A percentile compares a stretch with the other conserved stretches of the same genome.
These are phyloP conservation scores for Fomitiporia mediterranea DNA, from an alignment of 1,284 basidiomycete genomes.

Conservation along the genomic window DNA sequence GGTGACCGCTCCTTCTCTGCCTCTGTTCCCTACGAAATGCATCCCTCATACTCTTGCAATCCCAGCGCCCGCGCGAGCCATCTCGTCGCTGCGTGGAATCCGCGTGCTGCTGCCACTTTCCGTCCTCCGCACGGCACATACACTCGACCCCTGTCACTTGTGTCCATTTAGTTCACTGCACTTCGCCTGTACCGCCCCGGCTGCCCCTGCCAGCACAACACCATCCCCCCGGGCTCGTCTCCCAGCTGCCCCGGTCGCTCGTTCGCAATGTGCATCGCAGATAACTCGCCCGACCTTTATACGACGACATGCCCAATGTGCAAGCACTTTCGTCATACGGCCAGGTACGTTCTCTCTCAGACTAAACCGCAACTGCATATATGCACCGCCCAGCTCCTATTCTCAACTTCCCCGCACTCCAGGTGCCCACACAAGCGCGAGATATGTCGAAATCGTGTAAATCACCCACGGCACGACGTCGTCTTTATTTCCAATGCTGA, in stretches of 20 bases:
- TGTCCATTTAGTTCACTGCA: slow-evolving; percentile 27
- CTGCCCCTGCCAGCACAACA: slow-evolving; percentile 21
- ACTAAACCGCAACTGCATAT: too few species aligned
- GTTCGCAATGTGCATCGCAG: slow-evolving; percentile 60
- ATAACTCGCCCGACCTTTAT: slow-evolving; percentile 61
- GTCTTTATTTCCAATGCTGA: slow-evolving; percentile 77
- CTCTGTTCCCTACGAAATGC: slow-evolving; percentile 8
- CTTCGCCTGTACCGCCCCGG: slow-evolving; percentile 25
- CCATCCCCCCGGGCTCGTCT: not conserved
- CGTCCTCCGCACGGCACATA: not conserved
- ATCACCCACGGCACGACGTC: slow-evolving; percentile 71
- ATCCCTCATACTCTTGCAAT: not conserved
- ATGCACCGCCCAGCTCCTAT: not conserved
- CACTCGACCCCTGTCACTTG: slow-evolving; percentile 23
- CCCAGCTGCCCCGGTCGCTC: slow-evolving; percentile 5
- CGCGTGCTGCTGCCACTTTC: not conserved
- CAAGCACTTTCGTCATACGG: slow-evolving; percentile 50
- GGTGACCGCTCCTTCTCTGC: slow-evolving; percentile 22
- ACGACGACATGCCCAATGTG: slow-evolving; percentile 73
- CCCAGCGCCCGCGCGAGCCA: not conserved
- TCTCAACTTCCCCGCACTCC: slow-evolving; percentile 12
- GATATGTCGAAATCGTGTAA: slow-evolving; percentile 62
- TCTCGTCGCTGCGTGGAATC: not conserved
- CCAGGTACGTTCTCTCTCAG: slow-evolving; percentile 13
- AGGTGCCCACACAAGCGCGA: slow-evolving; percentile 73